Base-by-base conservation (phyloP, 2,329 filamentous ascomycete species). In the Colletotrichum eremochloae region DNA sequence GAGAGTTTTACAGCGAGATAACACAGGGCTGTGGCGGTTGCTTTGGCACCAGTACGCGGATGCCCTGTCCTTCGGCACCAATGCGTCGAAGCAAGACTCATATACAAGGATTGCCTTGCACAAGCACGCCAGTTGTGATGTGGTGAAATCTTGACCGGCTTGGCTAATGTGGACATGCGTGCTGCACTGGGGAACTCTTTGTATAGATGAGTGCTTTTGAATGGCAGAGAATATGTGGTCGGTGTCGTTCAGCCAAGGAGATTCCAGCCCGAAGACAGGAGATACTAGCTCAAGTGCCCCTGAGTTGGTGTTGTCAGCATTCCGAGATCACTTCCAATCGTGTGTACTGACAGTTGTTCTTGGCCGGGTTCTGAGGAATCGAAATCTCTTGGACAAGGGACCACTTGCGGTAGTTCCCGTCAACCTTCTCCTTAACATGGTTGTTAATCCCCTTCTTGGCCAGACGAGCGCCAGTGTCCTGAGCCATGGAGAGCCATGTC, bases 161-260 rank as follows among this genome's bases (percentile, higher is more conserved):
- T 72, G 74, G 4, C 81, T 82, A 18, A 83, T 36, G 75, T 83
- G 82, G 42, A 83, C 76, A 74, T 83, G 82, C 2, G 82, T 82
- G 74, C 81, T 80, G 75, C 80, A 82, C 60, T 80, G 74, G 1
- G 76, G 24, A 11, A 79, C 78, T 0, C 72, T 61, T 18, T 73
- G 60, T 15, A 82, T 12, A 15, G 56, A 57, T 65, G 79, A 83
- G 33, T 72, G 66, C 12, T 61, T 55, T 33, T 77, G 75, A 2
- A 82, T 68, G 4, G 76, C 68, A 31, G 71, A 60, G 75, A 82
- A 83, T 67, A 84, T 78, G 72, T 69, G 71, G 11, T 75, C 67
- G 18, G 82, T 75, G 48, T 81, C 76, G n/a, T 74, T 42, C 2
- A 73, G 74, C 80, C 80, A 83, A 52, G 72, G 67, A 36, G 75